phyloP scores from a whole-genome alignment of 768 basidiomycete species.

The Cystofilobasidium capitatum region DNA sequence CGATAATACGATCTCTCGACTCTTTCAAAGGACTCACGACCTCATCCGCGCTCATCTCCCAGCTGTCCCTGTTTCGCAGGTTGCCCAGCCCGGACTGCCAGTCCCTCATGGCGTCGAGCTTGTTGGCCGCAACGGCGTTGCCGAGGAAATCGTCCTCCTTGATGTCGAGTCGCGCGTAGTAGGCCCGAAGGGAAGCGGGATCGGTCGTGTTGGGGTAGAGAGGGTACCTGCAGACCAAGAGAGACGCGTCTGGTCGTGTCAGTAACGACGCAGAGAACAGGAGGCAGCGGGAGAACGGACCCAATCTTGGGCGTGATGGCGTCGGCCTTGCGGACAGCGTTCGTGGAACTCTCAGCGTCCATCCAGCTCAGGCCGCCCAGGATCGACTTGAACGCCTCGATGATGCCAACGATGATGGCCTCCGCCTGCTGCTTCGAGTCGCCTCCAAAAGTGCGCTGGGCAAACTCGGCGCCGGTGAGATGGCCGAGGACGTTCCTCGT shows the following conservation, averaged over 20 bases:
- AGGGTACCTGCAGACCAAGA: slow-evolving; percentile 48
- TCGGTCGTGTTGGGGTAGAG: slow-evolving; percentile 69
- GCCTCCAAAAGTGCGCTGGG: slow-evolving; percentile 41
- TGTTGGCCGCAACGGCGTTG: slow-evolving; percentile 57
- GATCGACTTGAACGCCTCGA: slow-evolving; percentile 70
- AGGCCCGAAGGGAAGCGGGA: slow-evolving; percentile 57
- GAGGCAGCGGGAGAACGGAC: background rate
- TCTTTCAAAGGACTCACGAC: slow-evolving; percentile 1
- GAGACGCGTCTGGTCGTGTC: background rate
- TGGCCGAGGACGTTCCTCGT: slow-evolving; percentile 10
- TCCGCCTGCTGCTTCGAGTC: slow-evolving; percentile 67
- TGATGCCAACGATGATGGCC: slow-evolving; percentile 68
- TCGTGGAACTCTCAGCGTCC: slow-evolving; percentile 68
- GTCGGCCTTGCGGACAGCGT: slow-evolving; percentile 78
- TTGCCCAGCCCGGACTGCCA: slow-evolving; percentile 48
- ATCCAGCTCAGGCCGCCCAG: slow-evolving; percentile 76
- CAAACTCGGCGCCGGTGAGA: slow-evolving; percentile 23
- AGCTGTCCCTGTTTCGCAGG: slow-evolving; percentile 57
- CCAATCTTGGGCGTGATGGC: slow-evolving; percentile 84
- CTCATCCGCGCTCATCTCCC: slow-evolving; percentile 60
- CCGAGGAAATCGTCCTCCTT: slow-evolving; percentile 66
- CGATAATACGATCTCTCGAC: no score
- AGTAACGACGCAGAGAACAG: background rate
- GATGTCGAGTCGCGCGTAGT: slow-evolving; percentile 60
- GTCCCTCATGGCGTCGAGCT: background rate